Base-by-base conservation (phyloP, 2,329 filamentous ascomycete genomes). In the Fusarium brachygibbosum region DNA sequence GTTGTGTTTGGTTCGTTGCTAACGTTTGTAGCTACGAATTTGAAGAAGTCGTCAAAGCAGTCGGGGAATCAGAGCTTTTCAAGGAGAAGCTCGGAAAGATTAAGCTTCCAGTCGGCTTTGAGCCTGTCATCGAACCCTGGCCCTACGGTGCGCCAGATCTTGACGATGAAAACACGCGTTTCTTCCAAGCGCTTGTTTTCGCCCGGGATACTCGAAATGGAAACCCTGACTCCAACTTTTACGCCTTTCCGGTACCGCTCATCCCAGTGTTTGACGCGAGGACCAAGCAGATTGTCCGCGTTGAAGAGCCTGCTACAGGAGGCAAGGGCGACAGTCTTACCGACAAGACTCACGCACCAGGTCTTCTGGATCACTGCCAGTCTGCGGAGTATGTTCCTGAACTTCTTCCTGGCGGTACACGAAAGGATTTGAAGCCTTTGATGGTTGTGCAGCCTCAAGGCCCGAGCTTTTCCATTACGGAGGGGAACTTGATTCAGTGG, bases 341-440 rank as follows among this genome's bases (percentile, higher is more conserved):
- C 3, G 75, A 62, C 3, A 63, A 54, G 35, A 71, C 72, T 0
- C 69, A 73, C 32, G 55, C 58, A 1, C 48, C 54, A 3, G 68
- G 53, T 1, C 48, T 76, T 9, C 41, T 79, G 2, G 75, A 79
- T 34, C 78, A 80, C 55, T 79, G 77, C 51, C 38, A 52, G 10
- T 25, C 76, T 1, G 76, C 78, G 9, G 81, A 82, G 63, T 83
- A 83, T 21, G 74, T 81, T 4, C 81, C 81, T 0, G 81, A 83
- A 73, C 85, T 69, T 70, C 82, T 69, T 42, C 77, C 68, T 38
- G 76, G 58, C 54, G 82, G 83, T 2, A 79, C 79, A 4, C 76
- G 85, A 17, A 82, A 82, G 66, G 84, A 86, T 51, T 72, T 87
- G 21, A 91, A 90, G 79, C 87, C 87, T 1, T 80, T 91, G 69